Evolutionary conservation across 2,329 filamentous ascomycete genomes (phyloP), one percentile per base, ranked within the genome.

Genomic region (Fusarium redolens): DNA sequence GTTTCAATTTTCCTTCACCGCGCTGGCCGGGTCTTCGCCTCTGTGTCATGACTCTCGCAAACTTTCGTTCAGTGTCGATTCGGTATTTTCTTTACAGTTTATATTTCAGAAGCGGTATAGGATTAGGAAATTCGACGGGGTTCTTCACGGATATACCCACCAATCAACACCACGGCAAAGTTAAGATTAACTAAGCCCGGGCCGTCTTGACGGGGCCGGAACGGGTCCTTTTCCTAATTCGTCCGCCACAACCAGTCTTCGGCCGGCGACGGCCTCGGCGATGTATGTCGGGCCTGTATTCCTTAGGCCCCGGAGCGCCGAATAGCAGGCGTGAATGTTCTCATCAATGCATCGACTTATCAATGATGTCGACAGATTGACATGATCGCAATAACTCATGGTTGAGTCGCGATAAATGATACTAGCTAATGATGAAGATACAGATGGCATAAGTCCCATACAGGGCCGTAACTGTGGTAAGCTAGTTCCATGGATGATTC

Each of bases 151-250:
- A 28, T 61, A 41, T 52, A 61, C 62, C 57, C 30, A 57, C 61
- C 70, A 61, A 47, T 45, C 58, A 43, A 50, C 13, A 66, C 51
- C 25, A 47, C 37, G 28, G 51, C 61, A 58, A 58, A 59, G 52
- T 45, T 65, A 50, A 69, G 30, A 70, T 61, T 51, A 43, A 57
- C 50, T 66, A 48, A 64, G 70, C 62, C 70, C 61, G 70, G 70
- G 66, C 70, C 66, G 70, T 57, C 57, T 60, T 54, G 56, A 62
- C 18, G 66, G 72, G 57, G 72, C 67, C 72, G 69, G 59, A 48
- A 65, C 71, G 65, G 64, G 40, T 30, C 33, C 43, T 61, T 64
- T 65, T 65, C 64, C 72, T 44, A 63, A 72, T 73, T 73, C 40
- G 52, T 61, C 40, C 48, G 40, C 69, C 45, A 37, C 48, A 28